Evolutionary conservation across 106 monocot genomes (phyloP).

Genomic region (Platanthera guangdongensis): DNA sequence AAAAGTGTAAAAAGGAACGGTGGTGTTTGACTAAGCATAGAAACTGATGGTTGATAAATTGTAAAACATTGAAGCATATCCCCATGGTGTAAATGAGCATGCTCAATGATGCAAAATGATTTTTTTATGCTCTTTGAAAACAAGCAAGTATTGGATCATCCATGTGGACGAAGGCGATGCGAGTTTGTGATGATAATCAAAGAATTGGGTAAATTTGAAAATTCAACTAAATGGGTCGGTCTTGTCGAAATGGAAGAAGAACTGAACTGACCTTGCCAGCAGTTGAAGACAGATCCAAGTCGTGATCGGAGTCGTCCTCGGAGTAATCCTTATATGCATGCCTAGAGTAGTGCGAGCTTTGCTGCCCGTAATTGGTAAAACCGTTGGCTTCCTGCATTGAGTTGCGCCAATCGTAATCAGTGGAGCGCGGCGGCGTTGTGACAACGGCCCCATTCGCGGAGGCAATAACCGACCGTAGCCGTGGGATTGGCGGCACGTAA

Average conservation of each 20-base stretch:
- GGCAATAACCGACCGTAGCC: conserved; percentile 68
- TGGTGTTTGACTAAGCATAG: no score
- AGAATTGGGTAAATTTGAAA: no score
- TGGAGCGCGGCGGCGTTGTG: conserved; percentile 10
- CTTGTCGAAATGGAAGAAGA: background rate
- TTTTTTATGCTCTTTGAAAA: no score
- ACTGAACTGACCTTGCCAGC: conserved; percentile 26
- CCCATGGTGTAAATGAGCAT: no score
- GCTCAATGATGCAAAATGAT: no score
- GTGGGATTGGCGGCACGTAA: conserved; percentile 53
- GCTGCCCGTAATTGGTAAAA: conserved; percentile 18
- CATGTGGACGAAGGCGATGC: no score
- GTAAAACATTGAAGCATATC: no score
- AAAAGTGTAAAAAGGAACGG: no score
- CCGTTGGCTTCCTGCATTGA: conserved; percentile 6
- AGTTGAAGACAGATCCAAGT: conserved; percentile 18
- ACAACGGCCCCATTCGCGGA: conserved; percentile 41
- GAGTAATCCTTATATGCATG: conserved; percentile 51
- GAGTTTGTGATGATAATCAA: no score
- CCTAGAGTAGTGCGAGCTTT: conserved; percentile 28
- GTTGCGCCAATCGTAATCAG: conserved; percentile 27
- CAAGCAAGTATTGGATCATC: no score
- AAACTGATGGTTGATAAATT: no score
- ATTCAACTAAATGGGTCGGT: no score
- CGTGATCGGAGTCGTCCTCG: conserved; percentile 56